Conservation (phyloP, 2,329 filamentous ascomycete genomes). For the Nothophoma quercina region DNA sequence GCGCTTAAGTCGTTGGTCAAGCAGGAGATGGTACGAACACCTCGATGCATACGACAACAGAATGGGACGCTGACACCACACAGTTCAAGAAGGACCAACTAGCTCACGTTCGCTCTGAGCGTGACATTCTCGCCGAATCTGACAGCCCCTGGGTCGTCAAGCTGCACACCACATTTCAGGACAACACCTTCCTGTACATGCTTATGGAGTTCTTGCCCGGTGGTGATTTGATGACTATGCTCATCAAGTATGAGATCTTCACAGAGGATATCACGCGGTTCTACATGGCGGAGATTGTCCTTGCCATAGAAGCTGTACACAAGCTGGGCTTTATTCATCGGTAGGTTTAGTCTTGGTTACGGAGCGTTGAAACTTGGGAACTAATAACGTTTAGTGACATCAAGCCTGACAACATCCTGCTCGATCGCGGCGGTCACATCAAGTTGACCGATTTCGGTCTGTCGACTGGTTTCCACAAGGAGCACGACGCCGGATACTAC, state of each 20-base stretch:
- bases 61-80: constrained; percentile 25
- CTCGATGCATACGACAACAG: not conserved
- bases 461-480: constrained; percentile 96
- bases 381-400: constrained; percentile 75
- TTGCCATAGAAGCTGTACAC: constrained; percentile 98
- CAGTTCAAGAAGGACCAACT: constrained; percentile 97
- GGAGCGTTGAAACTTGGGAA: not conserved
- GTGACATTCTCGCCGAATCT: constrained; percentile 98
- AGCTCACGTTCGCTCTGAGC: constrained; percentile 94
- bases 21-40: constrained; percentile 78
- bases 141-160: constrained; percentile 99
- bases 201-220: constrained; percentile 99
- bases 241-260: constrained; percentile 99
- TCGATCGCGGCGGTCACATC: constrained; percentile 94
- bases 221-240: constrained; percentile 99
- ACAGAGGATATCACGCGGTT: constrained; percentile 98
- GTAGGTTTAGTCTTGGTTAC: constrained; percentile 59
- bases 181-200: constrained; percentile 96
- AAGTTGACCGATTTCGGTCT: constrained; percentile 98
- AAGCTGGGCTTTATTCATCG: constrained; percentile 98
- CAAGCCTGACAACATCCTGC: constrained; percentile 97
- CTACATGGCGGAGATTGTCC: constrained; percentile 97
- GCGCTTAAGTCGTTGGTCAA: constrained; percentile 98
- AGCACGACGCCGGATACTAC: constrained; percentile 98
- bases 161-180: constrained; percentile 97